Evolutionary conservation across 768 basidiomycete genomes (phyloP).

Genomic region (Mycena pura): DNA sequence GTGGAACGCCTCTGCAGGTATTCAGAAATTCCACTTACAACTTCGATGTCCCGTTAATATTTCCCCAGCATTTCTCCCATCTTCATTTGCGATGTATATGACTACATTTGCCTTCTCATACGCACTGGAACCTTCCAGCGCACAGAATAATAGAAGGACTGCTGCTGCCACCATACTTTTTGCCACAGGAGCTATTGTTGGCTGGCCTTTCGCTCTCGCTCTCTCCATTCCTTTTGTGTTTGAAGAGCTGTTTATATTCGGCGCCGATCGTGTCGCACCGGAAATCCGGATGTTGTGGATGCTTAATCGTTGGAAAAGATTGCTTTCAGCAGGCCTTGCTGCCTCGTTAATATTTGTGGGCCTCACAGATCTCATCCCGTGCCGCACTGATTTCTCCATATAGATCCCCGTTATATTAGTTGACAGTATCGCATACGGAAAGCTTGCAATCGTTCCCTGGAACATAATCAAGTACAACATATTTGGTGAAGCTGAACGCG

Average conservation of each 20-base stretch:
- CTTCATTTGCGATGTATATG: conserved; percentile 94
- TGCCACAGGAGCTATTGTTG: conserved; percentile 85
- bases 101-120: conserved; percentile 80
- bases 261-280: conserved; percentile 66
- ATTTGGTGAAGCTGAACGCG: conserved; percentile 77
- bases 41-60: conserved; percentile 10
- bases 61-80: conserved; percentile 85
- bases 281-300: conserved; percentile 60
- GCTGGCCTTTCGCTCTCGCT: conserved; percentile 96
- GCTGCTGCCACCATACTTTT: conserved; percentile 72
- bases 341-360: conserved; percentile 72
- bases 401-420: conserved; percentile 85
- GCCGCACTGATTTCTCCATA: background rate
- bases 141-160: conserved; percentile 60
- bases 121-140: conserved; percentile 63
- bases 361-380: conserved; percentile 5
- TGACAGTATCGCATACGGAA: conserved; percentile 89
- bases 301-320: conserved; percentile 61
- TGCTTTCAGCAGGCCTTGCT: conserved; percentile 58
- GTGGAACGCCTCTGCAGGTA: conserved; percentile 91
- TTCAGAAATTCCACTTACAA: conserved; percentile 28
- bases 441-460: conserved; percentile 81
- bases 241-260: conserved; percentile 85
- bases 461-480: conserved; percentile 96
- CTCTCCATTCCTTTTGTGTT: conserved; percentile 88